Evolutionary conservation across 1,284 basidiomycete genomes (phyloP), one percentile per base, ranked within the genome.

Genomic region (Hemileia vastatrix): DNA sequence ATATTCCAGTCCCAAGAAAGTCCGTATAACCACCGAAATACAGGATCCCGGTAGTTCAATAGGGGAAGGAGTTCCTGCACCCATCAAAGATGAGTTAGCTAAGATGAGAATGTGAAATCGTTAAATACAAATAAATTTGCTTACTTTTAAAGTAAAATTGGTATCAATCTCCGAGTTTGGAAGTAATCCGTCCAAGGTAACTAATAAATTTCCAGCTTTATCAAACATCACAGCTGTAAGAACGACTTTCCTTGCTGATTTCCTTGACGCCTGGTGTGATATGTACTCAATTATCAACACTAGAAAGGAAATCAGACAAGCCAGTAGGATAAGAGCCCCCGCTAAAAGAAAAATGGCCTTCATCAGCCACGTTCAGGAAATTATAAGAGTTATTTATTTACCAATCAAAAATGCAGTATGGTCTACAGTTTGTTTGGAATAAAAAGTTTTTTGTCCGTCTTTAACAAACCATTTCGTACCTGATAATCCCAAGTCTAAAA

Each of bases 11-110:
- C 77, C 77, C 79, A 80, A 3, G 78, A 77, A 24, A 81, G 70
- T 58, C 77, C 75, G 72, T 79, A 81, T 24, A 81, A 75, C 79
- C 79, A 80, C 70, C 80, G 80, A 75, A 80, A 80, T 15, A 77
- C 79, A 9, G 77, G 72, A 63, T 77, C 76, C 21, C 78, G 75
- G 23, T 77, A 77, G 70, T 80, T 78, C 13, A 80, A n/a, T n/a
- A n/a, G n/a, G n/a, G n/a, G n/a, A n/a, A n/a, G n/a, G n/a, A n/a
- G n/a, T n/a, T n/a, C n/a, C n/a, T n/a, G n/a, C n/a, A n/a, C n/a
- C n/a, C n/a, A n/a, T n/a, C n/a, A n/a, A n/a, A n/a, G n/a, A n/a
- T n/a, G n/a, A n/a, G n/a, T n/a, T n/a, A n/a, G n/a, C n/a, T n/a
- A n/a, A n/a, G n/a, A n/a, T n/a, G n/a, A n/a, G n/a, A n/a, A n/a